phyloP scores from a whole-genome alignment of 768 basidiomycete genomes.

The Collybiopsis luxurians region DNA sequence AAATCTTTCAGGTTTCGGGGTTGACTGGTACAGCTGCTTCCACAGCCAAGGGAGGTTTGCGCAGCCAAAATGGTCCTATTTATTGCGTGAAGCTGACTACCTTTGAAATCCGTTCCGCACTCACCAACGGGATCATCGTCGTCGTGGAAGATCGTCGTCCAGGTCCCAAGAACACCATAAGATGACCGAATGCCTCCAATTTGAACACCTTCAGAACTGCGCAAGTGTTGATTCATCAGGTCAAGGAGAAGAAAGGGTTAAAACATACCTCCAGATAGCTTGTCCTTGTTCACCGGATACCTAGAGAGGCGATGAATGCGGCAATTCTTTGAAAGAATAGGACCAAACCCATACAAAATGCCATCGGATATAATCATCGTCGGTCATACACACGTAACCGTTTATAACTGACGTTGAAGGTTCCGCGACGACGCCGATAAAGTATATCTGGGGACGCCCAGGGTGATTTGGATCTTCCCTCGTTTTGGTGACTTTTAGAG shows the following conservation, averaged over 20 bases:
- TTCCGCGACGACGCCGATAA: conserved; percentile 49
- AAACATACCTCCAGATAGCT: conserved; percentile 54
- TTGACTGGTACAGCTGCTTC: no score
- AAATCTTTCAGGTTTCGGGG: no score
- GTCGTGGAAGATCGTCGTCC: conserved; percentile 46
- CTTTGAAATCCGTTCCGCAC: conserved; percentile 9
- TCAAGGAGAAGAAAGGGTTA: conserved; percentile 5
- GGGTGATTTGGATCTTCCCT: conserved; percentile 47
- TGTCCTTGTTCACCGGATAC: conserved; percentile 49
- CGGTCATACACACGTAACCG: conserved; percentile 54
- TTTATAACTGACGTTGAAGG: conserved; percentile 41
- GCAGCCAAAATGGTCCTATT: conserved; percentile 5
- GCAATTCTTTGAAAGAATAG: conserved; percentile 3
- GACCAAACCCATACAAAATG: conserved; percentile 49
- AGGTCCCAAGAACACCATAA: conserved; percentile 51
- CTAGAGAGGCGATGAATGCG: conserved; percentile 21
- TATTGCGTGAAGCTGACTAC: not conserved
- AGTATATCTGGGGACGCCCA: conserved; percentile 50
- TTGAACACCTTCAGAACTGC: conserved; percentile 60
- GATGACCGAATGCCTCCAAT: conserved; percentile 58
- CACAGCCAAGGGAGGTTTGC: not conserved
- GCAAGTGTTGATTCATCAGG: conserved; percentile 8
- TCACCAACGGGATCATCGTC: conserved; percentile 43
- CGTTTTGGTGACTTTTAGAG: conserved; percentile 38
- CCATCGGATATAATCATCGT: conserved; percentile 59